Percentiles rank a stretch among this genome's conserved stretches.
Conservation (phyloP, 2,329 filamentous ascomycete genomes). For the Chrysoporthe austroafricana region DNA sequence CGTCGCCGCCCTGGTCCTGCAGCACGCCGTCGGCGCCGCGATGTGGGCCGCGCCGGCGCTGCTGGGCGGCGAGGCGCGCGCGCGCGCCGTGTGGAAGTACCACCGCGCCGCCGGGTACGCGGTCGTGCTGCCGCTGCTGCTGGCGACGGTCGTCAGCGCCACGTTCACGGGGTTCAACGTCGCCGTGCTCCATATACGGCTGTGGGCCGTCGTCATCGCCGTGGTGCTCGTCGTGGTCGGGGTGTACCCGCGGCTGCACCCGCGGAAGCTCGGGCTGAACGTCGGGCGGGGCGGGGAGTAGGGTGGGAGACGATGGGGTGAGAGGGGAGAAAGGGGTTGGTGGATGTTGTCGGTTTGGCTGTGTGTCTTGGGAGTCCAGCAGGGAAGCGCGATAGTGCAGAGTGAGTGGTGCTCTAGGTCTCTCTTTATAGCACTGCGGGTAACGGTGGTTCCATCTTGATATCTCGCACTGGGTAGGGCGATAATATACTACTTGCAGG, state of each 20-base stretch:
- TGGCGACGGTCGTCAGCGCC: constrained; percentile 76
- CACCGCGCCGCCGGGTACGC: constrained; percentile 80
- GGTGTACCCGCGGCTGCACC: constrained; percentile 77
- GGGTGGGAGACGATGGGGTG: background rate
- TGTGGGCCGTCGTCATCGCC: constrained; percentile 76
- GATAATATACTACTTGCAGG: background rate
- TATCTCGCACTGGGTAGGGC: background rate
- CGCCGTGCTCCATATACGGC: constrained; percentile 69
- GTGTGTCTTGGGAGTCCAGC: background rate
- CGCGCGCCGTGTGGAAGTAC: constrained; percentile 87
- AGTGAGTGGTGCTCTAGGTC: background rate
- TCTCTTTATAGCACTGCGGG: background rate
- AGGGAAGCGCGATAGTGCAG: background rate
- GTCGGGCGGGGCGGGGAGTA: background rate
- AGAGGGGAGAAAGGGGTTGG: background rate
- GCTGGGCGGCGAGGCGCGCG: constrained; percentile 74
- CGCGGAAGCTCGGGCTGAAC: constrained; percentile 71
- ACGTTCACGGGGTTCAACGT: constrained; percentile 77
- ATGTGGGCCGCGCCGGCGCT: constrained; percentile 64
- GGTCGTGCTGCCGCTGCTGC: constrained; percentile 64
- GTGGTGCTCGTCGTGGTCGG: constrained; percentile 70
- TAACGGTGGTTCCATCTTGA: background rate
- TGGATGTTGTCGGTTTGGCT: background rate
- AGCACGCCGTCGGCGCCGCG: constrained; percentile 65
- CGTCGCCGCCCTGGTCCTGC: constrained; percentile 49